These are phyloP conservation scores for Lepidium didymum DNA, from an alignment of 345 rosid species.

Conservation along the genomic window DNA sequence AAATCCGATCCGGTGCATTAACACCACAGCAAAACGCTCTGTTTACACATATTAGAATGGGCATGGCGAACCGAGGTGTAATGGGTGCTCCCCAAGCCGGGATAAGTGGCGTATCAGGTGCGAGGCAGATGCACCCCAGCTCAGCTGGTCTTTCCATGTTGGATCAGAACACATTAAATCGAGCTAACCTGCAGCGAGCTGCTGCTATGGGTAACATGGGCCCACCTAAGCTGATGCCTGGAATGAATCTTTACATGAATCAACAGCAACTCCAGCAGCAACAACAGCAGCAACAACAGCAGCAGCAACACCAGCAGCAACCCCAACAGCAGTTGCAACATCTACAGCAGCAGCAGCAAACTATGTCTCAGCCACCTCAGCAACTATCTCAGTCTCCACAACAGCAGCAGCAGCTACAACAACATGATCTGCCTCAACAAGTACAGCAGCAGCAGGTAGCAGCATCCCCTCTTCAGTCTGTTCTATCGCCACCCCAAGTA, in stretches of 20 bases:
- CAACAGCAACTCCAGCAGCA: conserved; percentile 57
- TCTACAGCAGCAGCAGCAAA: conserved; percentile 39
- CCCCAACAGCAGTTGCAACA: conserved; percentile 28
- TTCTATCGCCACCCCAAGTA: conserved; percentile 67
- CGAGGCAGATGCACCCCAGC: conserved; percentile 56
- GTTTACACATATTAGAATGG: conserved; percentile 32
- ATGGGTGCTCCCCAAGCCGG: conserved; percentile 60
- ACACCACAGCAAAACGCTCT: conserved; percentile 28
- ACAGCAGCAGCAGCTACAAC: conserved; percentile 27
- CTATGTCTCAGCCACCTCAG: conserved; percentile 28
- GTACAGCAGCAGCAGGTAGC: conserved; percentile 46
- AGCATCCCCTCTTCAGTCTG: conserved; percentile 65
- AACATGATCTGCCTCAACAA: conserved; percentile 32
- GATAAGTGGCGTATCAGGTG: conserved; percentile 55
- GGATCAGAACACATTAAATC: conserved; percentile 47
- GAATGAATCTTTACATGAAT: conserved; percentile 58
- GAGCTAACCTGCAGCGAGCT: conserved; percentile 57
- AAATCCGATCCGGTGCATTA: conserved; percentile 41
- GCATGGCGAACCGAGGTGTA: conserved; percentile 23
- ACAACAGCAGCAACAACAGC: conserved; percentile 28
- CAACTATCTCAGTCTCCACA: conserved; percentile 34
- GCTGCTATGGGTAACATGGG: conserved; percentile 70
- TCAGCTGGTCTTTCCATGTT: conserved; percentile 57
- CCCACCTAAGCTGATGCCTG: conserved; percentile 74
- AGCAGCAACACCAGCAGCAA: conserved; percentile 18